Conservation (phyloP, 306 rosid genomes). For the Pachyrhizus erosus region DNA sequence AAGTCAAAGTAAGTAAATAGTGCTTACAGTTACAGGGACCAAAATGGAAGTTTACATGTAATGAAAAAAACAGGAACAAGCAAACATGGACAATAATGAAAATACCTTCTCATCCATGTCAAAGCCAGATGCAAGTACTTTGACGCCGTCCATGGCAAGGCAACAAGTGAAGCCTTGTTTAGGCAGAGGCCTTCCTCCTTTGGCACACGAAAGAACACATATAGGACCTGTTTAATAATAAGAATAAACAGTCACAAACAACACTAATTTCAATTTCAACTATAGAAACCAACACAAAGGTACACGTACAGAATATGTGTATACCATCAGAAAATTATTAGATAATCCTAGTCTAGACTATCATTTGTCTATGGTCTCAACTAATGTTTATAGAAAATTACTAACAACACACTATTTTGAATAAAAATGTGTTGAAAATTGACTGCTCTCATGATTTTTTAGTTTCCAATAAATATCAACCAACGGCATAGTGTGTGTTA, state of each 20-base stretch:
- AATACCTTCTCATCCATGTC: slow-evolving; percentile 78
- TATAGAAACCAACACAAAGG: slow-evolving; percentile 11
- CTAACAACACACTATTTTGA: too few relatives aligned
- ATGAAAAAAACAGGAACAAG: neutral
- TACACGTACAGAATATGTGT: neutral
- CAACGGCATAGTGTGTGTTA: too few relatives aligned
- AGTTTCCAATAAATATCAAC: too few relatives aligned
- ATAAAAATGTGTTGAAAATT: too few relatives aligned
- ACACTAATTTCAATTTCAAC: slow-evolving; percentile 5
- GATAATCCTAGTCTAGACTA: neutral
- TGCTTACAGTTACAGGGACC: neutral
- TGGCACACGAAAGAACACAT: slow-evolving; percentile 83
- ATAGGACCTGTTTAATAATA: slow-evolving; percentile 72
- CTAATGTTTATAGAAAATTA: too few relatives aligned
- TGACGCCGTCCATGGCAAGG: slow-evolving; percentile 93
- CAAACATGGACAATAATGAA: slow-evolving; percentile 38
- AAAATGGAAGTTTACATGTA: neutral
- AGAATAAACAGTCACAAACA: neutral
- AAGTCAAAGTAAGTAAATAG: neutral
- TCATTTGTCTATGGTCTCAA: neutral
- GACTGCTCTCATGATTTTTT: too few relatives aligned
- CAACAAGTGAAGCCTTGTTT: slow-evolving; percentile 86
- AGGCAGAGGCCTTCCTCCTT: slow-evolving; percentile 70
- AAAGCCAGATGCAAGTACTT: slow-evolving; percentile 92
- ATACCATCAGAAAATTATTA: neutral